Conservation (phyloP, 1,139 yeast species). For the Suhomyces ambrosiae region DNA sequence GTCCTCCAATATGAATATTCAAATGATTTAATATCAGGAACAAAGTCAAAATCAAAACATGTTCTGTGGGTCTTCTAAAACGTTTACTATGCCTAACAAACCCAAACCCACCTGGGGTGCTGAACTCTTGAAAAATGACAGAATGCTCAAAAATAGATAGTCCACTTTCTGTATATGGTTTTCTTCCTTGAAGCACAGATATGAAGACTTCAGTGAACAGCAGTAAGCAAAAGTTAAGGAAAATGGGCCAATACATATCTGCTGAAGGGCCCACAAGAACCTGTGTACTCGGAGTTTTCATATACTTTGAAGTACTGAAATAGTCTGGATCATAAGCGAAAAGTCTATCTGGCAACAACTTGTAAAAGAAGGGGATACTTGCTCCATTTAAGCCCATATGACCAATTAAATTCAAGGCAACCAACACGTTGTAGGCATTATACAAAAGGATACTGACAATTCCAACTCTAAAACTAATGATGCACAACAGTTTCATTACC, state of each 20-base stretch:
- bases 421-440: conserved; percentile 38
- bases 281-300: conserved; percentile 34
- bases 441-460: conserved; percentile 34
- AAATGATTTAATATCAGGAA: conserved; percentile 59
- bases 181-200: conserved; percentile 58
- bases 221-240: conserved; percentile 60
- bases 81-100: conserved; percentile 26
- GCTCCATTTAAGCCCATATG: conserved; percentile 20
- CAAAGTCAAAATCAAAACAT: conserved; percentile 52
- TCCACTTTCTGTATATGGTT: conserved; percentile 67
- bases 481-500: conserved; percentile 23
- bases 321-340: conserved; percentile 39
- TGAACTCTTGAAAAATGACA: conserved; percentile 70
- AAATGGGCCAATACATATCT: conserved; percentile 64
- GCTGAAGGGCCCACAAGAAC: conserved; percentile 55
- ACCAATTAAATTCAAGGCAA: conserved; percentile 35
- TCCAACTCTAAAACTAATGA: conserved; percentile 37
- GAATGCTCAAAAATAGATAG: conserved; percentile 75
- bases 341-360: conserved; percentile 19
- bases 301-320: conserved; percentile 30
- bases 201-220: conserved; percentile 72
- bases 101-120: conserved; percentile 41
- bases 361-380: conserved; percentile 9
- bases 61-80: conserved; percentile 50
- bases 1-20: conserved; percentile 58